Percentiles rank a stretch among this genome's conserved stretches.
Conservation (phyloP, 2,329 filamentous ascomycete genomes). For the Ambrosiella xylebori region DNA sequence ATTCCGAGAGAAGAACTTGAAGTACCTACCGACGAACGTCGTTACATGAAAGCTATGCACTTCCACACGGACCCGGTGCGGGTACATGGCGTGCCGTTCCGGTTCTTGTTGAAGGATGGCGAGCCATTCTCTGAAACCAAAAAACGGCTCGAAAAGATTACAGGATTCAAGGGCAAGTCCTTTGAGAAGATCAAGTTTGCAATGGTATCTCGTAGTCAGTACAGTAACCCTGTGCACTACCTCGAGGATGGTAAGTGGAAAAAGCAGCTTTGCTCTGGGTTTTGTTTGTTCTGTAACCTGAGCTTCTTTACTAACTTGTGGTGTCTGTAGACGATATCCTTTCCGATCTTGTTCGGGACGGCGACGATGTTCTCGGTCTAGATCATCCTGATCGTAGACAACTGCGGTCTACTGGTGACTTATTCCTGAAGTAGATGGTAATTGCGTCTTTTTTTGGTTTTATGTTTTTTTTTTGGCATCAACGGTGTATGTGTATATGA, state of each 20-base stretch:
- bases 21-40: constrained; percentile 26
- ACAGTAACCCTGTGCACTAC: constrained; percentile 57
- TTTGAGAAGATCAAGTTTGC: constrained; percentile 98
- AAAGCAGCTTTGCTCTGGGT: neutral
- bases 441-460: neutral
- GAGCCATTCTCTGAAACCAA: constrained; percentile 85
- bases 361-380: constrained; percentile 46
- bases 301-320: neutral
- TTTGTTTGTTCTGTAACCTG: neutral
- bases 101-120: constrained; percentile 61
- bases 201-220: constrained; percentile 52
- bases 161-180: constrained; percentile 90
- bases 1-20: constrained; percentile 58
- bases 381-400: constrained; percentile 49
- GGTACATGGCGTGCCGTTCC: constrained; percentile 77
- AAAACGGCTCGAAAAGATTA: constrained; percentile 81
- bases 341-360: constrained; percentile 27
- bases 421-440: constrained; percentile 31
- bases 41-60: constrained; percentile 68
- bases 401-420: constrained; percentile 40
- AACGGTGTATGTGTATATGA: neutral
- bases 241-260: constrained; percentile 61
- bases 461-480: neutral
- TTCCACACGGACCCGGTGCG: constrained; percentile 81
- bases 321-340: constrained; percentile 36